Evolutionary conservation across 441 rosid species (phyloP).

Genomic region (Populus hybrid): DNA sequence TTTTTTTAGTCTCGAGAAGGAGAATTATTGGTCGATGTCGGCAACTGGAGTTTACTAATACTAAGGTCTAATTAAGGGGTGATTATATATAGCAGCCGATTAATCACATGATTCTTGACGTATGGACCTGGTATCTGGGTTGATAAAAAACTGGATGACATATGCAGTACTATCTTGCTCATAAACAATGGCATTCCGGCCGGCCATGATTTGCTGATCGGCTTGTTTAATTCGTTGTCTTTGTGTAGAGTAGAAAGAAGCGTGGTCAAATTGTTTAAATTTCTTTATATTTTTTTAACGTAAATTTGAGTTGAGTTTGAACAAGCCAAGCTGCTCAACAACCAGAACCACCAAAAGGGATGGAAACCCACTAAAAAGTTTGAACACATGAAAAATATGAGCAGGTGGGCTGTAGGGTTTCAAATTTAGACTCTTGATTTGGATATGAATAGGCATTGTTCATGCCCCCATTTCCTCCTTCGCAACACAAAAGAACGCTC

Average conservation of each 20-base stretch:
- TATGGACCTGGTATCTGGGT: not conserved
- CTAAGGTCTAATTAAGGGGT: no score
- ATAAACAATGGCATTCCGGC: not conserved
- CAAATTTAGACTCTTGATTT: not conserved
- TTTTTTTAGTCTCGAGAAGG: not conserved
- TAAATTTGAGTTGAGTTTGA: not conserved
- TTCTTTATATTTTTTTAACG: not conserved
- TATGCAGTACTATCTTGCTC: not conserved
- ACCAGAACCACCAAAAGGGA: not conserved
- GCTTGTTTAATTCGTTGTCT: not conserved
- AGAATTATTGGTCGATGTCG: not conserved
- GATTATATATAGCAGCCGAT: no score
- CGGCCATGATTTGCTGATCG: not conserved
- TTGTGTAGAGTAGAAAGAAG: slow-evolving; percentile 12
- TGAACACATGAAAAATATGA: not conserved
- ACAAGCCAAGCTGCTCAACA: not conserved
- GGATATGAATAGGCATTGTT: not conserved
- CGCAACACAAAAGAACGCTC: not conserved
- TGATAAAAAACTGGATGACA: not conserved
- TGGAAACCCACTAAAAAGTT: not conserved
- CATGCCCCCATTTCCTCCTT: not conserved
- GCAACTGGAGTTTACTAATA: not conserved
- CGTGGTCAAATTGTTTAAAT: not conserved
- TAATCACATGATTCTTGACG: no score
- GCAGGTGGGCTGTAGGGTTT: slow-evolving; percentile 15